Evolutionary conservation across 768 basidiomycete genomes (phyloP).

Genomic region (Termitomyces sp.): DNA sequence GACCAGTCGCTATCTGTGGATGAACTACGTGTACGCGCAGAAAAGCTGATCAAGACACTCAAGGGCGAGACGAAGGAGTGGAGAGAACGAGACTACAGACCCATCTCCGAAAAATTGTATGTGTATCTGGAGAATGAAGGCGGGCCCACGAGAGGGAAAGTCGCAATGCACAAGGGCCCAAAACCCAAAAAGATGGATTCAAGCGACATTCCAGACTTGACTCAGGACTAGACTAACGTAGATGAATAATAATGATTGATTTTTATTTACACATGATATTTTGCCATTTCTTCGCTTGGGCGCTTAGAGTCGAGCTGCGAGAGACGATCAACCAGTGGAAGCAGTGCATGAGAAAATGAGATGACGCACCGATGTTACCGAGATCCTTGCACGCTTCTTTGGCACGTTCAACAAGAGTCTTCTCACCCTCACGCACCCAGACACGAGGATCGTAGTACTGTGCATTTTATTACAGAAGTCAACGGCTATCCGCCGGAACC

Average conservation of each 20-base stretch:
- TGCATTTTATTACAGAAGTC: slow-evolving; percentile 19
- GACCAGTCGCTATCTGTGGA: background rate
- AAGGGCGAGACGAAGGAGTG: background rate
- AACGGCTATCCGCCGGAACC: background rate
- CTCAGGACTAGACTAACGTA: slow-evolving; percentile 1
- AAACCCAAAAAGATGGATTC: slow-evolving; percentile 6
- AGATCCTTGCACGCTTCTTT: slow-evolving; percentile 93
- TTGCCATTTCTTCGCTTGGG: background rate
- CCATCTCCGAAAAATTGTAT: background rate
- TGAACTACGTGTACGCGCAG: background rate
- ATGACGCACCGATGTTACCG: slow-evolving; percentile 43
- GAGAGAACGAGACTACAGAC: background rate
- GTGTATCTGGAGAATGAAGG: slow-evolving; percentile 2
- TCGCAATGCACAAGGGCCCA: slow-evolving; percentile 3
- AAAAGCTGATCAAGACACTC: background rate
- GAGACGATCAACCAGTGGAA: background rate
- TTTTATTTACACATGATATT: background rate
- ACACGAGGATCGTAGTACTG: slow-evolving; percentile 94
- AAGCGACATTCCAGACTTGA: slow-evolving; percentile 5
- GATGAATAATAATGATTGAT: background rate
- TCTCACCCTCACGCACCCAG: slow-evolving; percentile 98
- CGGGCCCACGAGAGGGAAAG: background rate
- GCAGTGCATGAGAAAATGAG: background rate
- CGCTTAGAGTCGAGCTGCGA: background rate
- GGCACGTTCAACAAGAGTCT: slow-evolving; percentile 82